These are phyloP conservation scores for Phytophthora foliorum DNA, from an alignment of 352 stramenopile species.

Conservation along the genomic window DNA sequence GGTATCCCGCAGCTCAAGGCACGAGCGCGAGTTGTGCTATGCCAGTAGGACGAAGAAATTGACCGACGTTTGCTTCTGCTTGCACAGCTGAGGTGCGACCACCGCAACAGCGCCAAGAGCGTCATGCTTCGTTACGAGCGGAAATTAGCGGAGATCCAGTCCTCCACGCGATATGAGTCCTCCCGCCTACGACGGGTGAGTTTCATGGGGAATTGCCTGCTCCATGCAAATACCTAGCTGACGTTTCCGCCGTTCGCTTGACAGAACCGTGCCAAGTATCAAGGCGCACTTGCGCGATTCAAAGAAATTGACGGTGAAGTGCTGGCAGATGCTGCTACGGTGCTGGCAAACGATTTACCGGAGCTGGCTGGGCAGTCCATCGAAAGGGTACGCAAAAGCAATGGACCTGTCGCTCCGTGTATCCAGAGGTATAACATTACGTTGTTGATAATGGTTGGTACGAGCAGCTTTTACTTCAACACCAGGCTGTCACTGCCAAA, in stretches of 20 bases:
- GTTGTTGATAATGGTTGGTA: constrained; percentile 1
- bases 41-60: not conserved
- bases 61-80: constrained; percentile 11
- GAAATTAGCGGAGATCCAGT: constrained; percentile 70
- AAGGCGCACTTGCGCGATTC: constrained; percentile 66
- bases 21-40: constrained; percentile 1
- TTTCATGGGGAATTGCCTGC: constrained; percentile 11
- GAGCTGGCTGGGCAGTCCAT: constrained; percentile 46
- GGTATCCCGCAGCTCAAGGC: constrained; percentile 69
- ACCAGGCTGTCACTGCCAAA: constrained; percentile 38
- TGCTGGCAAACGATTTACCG: constrained; percentile 50
- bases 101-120: constrained; percentile 69
- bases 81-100: constrained; percentile 64
- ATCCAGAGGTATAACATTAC: not conserved
- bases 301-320: constrained; percentile 71
- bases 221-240: not conserved
- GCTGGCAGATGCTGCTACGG: constrained; percentile 48
- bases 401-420: not conserved
- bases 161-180: constrained; percentile 49
- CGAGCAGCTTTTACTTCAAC: constrained; percentile 46
- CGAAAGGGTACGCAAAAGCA: constrained; percentile 44
- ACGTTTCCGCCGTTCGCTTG: constrained; percentile 14
- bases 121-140: constrained; percentile 65
- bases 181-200: constrained; percentile 63
- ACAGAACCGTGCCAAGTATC: constrained; percentile 75